phyloP scores from a whole-genome alignment of 2,329 filamentous ascomycete genomes.

The Aureobasidium zeae region DNA sequence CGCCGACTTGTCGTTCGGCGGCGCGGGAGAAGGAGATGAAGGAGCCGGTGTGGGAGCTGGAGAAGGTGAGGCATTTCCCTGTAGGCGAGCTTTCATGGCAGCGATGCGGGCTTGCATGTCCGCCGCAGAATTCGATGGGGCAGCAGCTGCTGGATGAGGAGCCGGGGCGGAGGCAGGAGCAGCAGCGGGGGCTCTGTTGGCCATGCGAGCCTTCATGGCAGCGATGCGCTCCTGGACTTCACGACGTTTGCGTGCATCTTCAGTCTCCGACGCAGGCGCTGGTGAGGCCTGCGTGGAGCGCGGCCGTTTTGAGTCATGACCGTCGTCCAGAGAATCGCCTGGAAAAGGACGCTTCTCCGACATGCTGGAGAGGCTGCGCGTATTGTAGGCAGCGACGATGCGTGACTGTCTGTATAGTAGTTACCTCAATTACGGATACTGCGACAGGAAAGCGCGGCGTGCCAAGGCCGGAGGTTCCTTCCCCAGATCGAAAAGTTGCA shows the following conservation, averaged over 20 bases:
- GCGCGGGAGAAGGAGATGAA: constrained; percentile 18
- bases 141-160: constrained; percentile 4
- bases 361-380: constrained; percentile 22
- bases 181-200: constrained; percentile 19
- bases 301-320: constrained; percentile 32
- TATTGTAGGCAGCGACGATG: too few species aligned
- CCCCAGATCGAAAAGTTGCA: constrained; percentile 13
- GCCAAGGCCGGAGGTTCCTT: constrained; percentile 6
- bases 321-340: constrained; percentile 28
- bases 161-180: constrained; percentile 16
- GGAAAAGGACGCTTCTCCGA: constrained; percentile 36
- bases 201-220: constrained; percentile 28
- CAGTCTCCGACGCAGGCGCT: constrained; percentile 25
- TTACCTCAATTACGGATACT: too few species aligned
- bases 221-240: constrained; percentile 28
- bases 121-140: background rate
- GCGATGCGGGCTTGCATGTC: constrained; percentile 17
- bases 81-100: constrained; percentile 17
- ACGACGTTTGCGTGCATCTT: constrained; percentile 27
- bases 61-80: constrained; percentile 13
- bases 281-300: constrained; percentile 32
- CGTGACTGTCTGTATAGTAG: too few species aligned
- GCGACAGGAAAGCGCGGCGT: too few species aligned
- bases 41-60: constrained; percentile 16
- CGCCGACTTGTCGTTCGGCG: constrained; percentile 9